Evolutionary conservation across 192 early-diverging fungal genomes (phyloP), one percentile per base, ranked within the genome.

Genomic region (Umbelopsis sp.): DNA sequence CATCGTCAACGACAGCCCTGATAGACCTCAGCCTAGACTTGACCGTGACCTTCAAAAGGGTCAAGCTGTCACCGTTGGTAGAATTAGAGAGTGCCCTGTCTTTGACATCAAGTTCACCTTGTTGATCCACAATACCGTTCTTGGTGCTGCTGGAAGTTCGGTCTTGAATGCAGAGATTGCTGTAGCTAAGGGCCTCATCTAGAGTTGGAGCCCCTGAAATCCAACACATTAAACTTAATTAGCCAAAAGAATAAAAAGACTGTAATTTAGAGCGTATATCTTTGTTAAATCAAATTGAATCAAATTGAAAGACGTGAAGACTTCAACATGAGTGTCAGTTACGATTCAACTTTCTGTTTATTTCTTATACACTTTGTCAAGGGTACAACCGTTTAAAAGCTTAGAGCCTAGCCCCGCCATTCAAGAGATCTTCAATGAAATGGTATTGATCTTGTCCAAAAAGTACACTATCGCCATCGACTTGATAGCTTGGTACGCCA

Each of bases 81-180:
- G 97, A 67, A 87, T 97, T 55, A 86, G 96, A 52, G 69, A 78
- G 35, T 97, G 96, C 71, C 87, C 89, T 64, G 85, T 98, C 23
- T 90, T 99, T 66, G 94, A 98, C 72, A 84, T 96, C 75, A 97
- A 93, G 82, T 95, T 99, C 51, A 89, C 91, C 11, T 76, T 97
- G 35, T 82, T 99, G 15, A 90, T 91, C 23, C 97, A 99, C 83
- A 99, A 99, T 80, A 99, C 97, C 45, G 87, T 99, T 49, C 85
- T 99, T 58, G 97, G 97, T 49, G 97, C 97, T 21, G 97, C 97
- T 22, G 96, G 96, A 49, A 92, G 92, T 66, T 89, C 91, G 71
- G 93, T 99, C 46, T 81, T 99, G 71, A 94, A 98, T 72, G 97
- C 97, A 20, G 97, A 99, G 78, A 85, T 98, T 49, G 94, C 95